Percentiles rank a stretch among this genome's conserved stretches.
Conservation (phyloP, 805 yeast species). For the Diddensiella santjacobensis region DNA sequence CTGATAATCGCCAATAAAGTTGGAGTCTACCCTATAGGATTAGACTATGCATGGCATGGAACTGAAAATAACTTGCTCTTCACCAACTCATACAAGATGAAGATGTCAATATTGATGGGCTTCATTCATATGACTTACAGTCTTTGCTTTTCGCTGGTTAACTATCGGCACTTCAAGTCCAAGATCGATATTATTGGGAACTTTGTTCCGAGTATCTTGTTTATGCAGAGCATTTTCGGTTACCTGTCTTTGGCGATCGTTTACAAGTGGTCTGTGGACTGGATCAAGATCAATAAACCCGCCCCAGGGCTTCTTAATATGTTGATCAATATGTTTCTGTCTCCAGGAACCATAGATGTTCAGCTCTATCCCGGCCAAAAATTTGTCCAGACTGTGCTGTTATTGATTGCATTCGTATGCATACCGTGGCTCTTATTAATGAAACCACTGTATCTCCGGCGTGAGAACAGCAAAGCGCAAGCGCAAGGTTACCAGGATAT, state of each 20-base stretch:
- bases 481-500: conserved; percentile 53
- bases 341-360: conserved; percentile 85
- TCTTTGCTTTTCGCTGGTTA: conserved; percentile 73
- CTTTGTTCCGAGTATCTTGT: conserved; percentile 86
- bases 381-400: conserved; percentile 63
- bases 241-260: conserved; percentile 80
- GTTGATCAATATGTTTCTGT: conserved; percentile 91
- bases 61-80: conserved; percentile 86
- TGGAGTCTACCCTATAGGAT: conserved; percentile 77
- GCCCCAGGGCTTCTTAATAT: conserved; percentile 94
- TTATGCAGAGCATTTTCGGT: conserved; percentile 96
- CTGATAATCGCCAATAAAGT: conserved; percentile 58
- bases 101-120: conserved; percentile 91
- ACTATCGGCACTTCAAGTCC: conserved; percentile 66
- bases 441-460: conserved; percentile 73
- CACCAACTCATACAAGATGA: conserved; percentile 96
- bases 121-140: conserved; percentile 93
- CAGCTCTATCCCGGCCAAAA: conserved; percentile 79
- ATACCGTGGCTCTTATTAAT: conserved; percentile 88
- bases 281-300: conserved; percentile 72
- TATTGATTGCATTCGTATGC: conserved; percentile 74
- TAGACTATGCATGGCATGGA: conserved; percentile 97
- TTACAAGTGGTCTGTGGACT: conserved; percentile 91
- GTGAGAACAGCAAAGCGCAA: conserved; percentile 46
- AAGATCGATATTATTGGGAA: conserved; percentile 83